Base-by-base conservation (phyloP, 805 yeast species). In the Scheffersomyces lignosus region DNA sequence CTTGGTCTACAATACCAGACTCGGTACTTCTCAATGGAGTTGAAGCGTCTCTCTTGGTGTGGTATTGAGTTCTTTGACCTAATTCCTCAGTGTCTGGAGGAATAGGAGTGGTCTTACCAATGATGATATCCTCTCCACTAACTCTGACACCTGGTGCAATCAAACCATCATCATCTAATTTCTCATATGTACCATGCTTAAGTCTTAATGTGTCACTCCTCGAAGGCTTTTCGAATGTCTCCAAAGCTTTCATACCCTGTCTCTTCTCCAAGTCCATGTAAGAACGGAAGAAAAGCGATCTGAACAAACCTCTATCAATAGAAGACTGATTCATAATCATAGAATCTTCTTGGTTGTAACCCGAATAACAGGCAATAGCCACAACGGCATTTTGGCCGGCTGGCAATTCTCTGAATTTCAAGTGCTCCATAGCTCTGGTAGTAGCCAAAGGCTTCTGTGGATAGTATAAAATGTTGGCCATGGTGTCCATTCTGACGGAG, bases 321-420 rank as follows among this genome's bases (percentile, higher is more conserved):
- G 96, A 87, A 8, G 96, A 84, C 72, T 93, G 99, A 64, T 93
- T 93, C 99, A 93, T 93, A 71, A 93, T 93, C 93, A 93, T 88
- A 28, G 99, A 93, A 84, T 93, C 99, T 84, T 93, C 99, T 75
- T 93, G 99, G 66, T 93, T 93, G 68, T 93, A 93, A 58, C 99
- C 99, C 28, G 96, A 87, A 68, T 93, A 93, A 78, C 99, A 93
- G 29, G 95, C 80, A 75, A 93, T 93, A 18, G 99, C 99, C 31
- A 93, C 99, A 65, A 93, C 81, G 18, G 99, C 99, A 60, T 93
- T 93, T 71, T 93, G 99, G 41, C 99, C 99, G 42, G 99, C 99
- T 26, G 99, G 99, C 46, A 93, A 75, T 66, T 93, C 99, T 72
- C 99, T 80, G 72, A 93, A 93, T 69, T 93, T 91, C 70, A 93